phyloP scores from a whole-genome alignment of 2,329 filamentous ascomycete species.

The Pseudogymnoascus sp. region DNA sequence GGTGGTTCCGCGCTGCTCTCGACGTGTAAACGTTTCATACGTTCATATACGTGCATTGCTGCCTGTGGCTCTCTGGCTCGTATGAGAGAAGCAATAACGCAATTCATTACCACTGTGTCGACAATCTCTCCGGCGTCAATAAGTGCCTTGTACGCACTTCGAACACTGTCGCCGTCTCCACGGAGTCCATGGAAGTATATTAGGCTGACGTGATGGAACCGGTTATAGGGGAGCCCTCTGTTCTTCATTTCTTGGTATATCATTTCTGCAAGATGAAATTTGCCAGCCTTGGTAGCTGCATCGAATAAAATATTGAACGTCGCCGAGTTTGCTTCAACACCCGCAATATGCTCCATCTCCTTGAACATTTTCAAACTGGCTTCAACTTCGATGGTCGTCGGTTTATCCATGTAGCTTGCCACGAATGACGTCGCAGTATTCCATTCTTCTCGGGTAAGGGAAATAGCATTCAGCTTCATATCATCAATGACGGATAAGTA shows the following conservation, averaged over 20 bases:
- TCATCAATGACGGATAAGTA: conserved; percentile 82
- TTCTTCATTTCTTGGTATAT: conserved; percentile 72
- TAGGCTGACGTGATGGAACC: conserved; percentile 72
- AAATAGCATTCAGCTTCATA: conserved; percentile 65
- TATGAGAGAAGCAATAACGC: conserved; percentile 72
- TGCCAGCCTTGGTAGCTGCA: conserved; percentile 75
- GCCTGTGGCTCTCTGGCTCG: conserved; percentile 66
- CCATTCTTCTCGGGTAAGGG: conserved; percentile 66
- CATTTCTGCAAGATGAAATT: conserved; percentile 76
- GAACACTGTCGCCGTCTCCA: conserved; percentile 64
- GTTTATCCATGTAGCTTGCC: conserved; percentile 57
- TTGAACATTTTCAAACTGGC: conserved; percentile 72
- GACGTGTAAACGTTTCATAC: conserved; percentile 58
- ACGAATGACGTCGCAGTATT: conserved; percentile 76
- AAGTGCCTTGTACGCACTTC: conserved; percentile 72
- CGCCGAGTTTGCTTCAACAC: conserved; percentile 60
- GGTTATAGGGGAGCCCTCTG: conserved; percentile 61
- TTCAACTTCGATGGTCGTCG: conserved; percentile 54
- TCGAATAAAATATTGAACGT: conserved; percentile 94
- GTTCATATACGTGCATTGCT: conserved; percentile 72
- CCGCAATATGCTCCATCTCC: conserved; percentile 74
- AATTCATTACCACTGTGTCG: conserved; percentile 80
- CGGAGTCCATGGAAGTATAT: conserved; percentile 79
- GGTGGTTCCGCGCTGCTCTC: conserved; percentile 22
- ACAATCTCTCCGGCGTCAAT: conserved; percentile 82